Evolutionary conservation across 495 filamentous ascomycete species (phyloP).

Genomic region (Acidomyces sp.): DNA sequence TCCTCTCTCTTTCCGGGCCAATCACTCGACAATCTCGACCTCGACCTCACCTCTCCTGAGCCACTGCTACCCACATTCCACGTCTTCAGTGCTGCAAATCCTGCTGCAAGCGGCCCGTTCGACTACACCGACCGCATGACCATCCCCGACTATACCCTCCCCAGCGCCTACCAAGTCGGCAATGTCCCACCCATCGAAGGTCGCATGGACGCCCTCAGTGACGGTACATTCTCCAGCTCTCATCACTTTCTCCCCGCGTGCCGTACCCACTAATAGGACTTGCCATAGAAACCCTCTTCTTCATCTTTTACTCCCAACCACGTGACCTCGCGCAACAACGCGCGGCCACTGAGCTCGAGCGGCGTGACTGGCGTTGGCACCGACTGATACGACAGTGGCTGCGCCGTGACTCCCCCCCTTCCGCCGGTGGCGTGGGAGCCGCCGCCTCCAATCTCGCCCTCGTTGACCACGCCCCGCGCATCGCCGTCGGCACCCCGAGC

Average conservation of each 20-base stretch:
- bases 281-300: conserved; percentile 65
- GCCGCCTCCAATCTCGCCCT: conserved; percentile 5
- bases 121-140: conserved; percentile 49
- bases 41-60: conserved; percentile 57
- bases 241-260: not conserved
- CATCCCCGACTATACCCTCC: conserved; percentile 64
- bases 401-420: conserved; percentile 56
- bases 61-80: conserved; percentile 56
- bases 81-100: conserved; percentile 36
- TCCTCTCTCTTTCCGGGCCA: conserved; percentile 60
- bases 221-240: conserved; percentile 25
- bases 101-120: conserved; percentile 10
- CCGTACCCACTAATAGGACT: not conserved
- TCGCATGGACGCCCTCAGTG: conserved; percentile 69
- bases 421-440: not conserved
- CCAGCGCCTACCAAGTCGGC: conserved; percentile 73
- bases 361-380: conserved; percentile 84
- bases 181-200: conserved; percentile 71
- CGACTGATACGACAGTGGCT: conserved; percentile 81
- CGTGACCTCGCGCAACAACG: conserved; percentile 72
- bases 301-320: conserved; percentile 87
- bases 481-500: conserved; percentile 46
- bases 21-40: conserved; percentile 60
- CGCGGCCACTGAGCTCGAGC: conserved; percentile 66
- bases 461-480: conserved; percentile 13